phyloP scores from a whole-genome alignment of 225 moss, liverwort and hornwort species.

The Bryoerythrophyllum caledonicum region DNA sequence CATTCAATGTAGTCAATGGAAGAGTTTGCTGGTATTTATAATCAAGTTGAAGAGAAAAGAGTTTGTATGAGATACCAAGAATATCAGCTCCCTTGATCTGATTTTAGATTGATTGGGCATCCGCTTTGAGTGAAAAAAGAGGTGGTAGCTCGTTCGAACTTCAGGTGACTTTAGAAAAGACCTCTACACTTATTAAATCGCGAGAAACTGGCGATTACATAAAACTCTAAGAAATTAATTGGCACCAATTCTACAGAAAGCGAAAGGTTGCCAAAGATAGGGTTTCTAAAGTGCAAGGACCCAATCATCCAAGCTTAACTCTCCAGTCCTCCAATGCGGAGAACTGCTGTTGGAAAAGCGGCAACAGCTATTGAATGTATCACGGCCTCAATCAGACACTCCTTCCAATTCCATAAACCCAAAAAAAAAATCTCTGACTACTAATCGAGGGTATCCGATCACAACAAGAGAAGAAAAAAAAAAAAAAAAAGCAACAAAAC shows the following conservation, averaged over 20 bases:
- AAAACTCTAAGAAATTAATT: neutral
- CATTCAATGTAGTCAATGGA: too few relatives aligned
- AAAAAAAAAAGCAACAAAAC: neutral
- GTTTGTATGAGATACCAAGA: too few relatives aligned
- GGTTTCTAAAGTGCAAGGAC: neutral
- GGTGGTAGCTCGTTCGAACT: too few relatives aligned
- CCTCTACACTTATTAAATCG: neutral
- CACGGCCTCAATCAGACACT: constrained; percentile 3
- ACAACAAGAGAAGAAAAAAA: too few relatives aligned
- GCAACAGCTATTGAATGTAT: neutral
- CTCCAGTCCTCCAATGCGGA: neutral
- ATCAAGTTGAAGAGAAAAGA: too few relatives aligned
- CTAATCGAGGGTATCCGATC: neutral
- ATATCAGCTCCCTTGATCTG: too few relatives aligned
- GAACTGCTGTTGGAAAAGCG: neutral
- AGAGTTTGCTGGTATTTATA: too few relatives aligned
- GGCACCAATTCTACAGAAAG: neutral
- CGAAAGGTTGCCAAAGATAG: neutral
- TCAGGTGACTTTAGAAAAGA: too few relatives aligned
- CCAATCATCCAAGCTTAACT: constrained; percentile 7
- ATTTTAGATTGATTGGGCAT: too few relatives aligned
- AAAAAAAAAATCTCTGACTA: neutral
- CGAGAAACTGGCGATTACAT: neutral
- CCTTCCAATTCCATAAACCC: neutral
- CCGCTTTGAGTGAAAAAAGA: too few relatives aligned